These are phyloP conservation scores for Acacia melanoxylon DNA, from an alignment of 306 rosid genomes.

Conservation along the genomic window DNA sequence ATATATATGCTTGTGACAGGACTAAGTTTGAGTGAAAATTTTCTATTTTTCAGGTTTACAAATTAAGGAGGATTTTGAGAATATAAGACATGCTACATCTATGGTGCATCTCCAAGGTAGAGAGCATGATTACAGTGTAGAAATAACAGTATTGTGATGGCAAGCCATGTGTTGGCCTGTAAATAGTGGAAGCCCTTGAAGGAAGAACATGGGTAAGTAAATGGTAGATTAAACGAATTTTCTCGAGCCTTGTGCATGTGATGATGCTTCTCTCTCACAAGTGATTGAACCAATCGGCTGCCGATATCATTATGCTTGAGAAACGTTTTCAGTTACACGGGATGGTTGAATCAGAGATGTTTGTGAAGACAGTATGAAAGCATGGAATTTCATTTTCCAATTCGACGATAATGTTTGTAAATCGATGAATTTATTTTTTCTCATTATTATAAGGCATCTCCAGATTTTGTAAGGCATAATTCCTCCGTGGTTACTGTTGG, in stretches of 20 bases:
- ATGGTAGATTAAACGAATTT: not conserved
- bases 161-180: not conserved
- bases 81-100: conserved; percentile 40
- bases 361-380: not conserved
- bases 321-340: not conserved
- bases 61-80: conserved; percentile 77
- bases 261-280: not conserved
- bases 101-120: conserved; percentile 7
- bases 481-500: not conserved
- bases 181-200: not conserved
- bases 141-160: not conserved
- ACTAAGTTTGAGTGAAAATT: not conserved
- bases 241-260: not conserved
- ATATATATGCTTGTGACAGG: not conserved
- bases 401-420: not conserved
- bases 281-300: not conserved
- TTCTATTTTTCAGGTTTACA: conserved; percentile 67
- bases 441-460: not conserved
- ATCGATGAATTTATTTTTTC: not conserved
- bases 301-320: not conserved
- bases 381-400: conserved; percentile 8
- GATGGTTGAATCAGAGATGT: not conserved
- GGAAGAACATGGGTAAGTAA: not conserved
- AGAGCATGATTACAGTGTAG: not conserved
- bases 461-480: not conserved